Conservation (phyloP, 768 basidiomycete species). For the Agrocybe chaxingu region DNA sequence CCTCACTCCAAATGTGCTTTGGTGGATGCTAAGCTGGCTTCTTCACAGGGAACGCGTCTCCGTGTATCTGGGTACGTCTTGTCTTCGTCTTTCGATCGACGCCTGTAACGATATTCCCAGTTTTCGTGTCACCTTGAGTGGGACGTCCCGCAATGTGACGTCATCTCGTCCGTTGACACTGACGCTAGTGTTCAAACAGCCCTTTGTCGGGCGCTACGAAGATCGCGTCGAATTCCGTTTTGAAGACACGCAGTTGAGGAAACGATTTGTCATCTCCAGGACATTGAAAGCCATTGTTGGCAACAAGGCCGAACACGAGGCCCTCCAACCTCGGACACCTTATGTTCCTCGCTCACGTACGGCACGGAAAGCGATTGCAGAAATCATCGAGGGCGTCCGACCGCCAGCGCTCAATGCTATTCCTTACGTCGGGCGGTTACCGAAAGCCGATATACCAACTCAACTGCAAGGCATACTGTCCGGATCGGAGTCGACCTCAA, state of each 20-base stretch:
- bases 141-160: conserved; percentile 18
- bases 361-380: conserved; percentile 23
- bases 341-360: conserved; percentile 39
- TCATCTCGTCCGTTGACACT: conserved; percentile 24
- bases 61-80: conserved; percentile 21
- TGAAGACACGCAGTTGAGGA: conserved; percentile 38
- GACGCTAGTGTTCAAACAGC: conserved; percentile 29
- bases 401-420: conserved; percentile 40
- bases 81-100: not conserved
- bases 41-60: conserved; percentile 22
- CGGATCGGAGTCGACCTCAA: conserved; percentile 21
- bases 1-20: conserved; percentile 27
- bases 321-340: conserved; percentile 40
- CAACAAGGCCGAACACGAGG: conserved; percentile 39
- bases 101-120: not conserved
- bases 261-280: conserved; percentile 48
- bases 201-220: conserved; percentile 43
- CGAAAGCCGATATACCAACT: conserved; percentile 36
- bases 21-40: conserved; percentile 24
- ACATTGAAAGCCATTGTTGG: conserved; percentile 43
- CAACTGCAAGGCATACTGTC: conserved; percentile 27
- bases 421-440: conserved; percentile 38
- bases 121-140: conserved; percentile 10
- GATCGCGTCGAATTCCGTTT: conserved; percentile 54
- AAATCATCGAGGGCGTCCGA: conserved; percentile 39